Evolutionary conservation across 257 asterid species (phyloP).

Genomic region (Fraxinus quadrangulata): DNA sequence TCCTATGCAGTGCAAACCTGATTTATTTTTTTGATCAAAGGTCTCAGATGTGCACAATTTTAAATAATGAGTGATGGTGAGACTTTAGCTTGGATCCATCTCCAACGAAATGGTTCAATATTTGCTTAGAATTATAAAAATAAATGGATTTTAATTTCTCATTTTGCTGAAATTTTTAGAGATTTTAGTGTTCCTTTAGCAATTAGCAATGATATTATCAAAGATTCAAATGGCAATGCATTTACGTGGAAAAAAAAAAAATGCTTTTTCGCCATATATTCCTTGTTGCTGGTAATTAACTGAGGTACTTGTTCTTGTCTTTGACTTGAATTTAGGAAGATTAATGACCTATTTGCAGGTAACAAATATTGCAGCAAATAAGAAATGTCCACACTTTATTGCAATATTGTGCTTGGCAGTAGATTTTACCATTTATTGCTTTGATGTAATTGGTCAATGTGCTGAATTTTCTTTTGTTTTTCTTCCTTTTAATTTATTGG

Average conservation of each 20-base stretch:
- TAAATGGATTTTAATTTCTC: not conserved
- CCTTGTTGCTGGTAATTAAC: not conserved
- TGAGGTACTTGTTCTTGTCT: not conserved
- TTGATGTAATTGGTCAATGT: not conserved
- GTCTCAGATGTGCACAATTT: not conserved
- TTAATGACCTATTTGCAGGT: slow-evolving; percentile 25
- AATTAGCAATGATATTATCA: not conserved
- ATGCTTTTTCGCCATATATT: not conserved
- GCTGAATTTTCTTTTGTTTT: not conserved
- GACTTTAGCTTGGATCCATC: not conserved
- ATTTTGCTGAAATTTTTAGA: not conserved
- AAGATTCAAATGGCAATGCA: not conserved
- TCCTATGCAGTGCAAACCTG: not conserved
- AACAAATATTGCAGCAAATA: slow-evolving; percentile 16
- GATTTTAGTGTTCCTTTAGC: not conserved
- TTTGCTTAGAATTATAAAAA: not conserved
- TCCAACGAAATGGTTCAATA: not conserved
- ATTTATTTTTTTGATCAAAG: not conserved
- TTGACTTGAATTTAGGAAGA: slow-evolving; percentile 14
- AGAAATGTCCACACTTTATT: not conserved
- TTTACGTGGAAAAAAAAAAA: not conserved
- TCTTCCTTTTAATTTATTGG: not conserved
- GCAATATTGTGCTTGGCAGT: not conserved
- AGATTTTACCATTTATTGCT: not conserved
- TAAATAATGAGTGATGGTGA: not conserved